These are phyloP conservation scores for Meyerozyma elateridarum DNA, from an alignment of 1,139 yeast genomes.

Conservation along the genomic window DNA sequence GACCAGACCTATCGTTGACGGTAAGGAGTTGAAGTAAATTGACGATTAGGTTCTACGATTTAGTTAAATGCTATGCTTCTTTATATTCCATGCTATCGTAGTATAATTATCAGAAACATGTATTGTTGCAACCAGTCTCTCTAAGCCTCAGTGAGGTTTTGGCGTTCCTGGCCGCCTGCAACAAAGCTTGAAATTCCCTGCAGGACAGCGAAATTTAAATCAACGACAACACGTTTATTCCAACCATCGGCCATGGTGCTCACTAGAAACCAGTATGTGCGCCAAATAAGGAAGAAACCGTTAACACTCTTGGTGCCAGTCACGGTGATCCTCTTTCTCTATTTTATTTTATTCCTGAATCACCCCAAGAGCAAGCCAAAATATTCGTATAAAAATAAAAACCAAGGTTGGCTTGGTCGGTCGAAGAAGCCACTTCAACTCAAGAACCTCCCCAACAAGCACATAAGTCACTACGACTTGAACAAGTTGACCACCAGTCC, in stretches of 20 bases:
- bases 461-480: slow-evolving; percentile 79
- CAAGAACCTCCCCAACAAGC: slow-evolving; percentile 65
- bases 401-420: slow-evolving; percentile 45
- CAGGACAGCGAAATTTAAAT: too few species aligned
- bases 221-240: slow-evolving; percentile 2
- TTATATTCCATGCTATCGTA: not conserved
- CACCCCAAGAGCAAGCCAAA: slow-evolving; percentile 22
- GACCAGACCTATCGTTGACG: slow-evolving; percentile 59
- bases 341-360: slow-evolving; percentile 34
- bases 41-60: too few species aligned
- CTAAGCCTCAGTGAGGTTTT: too few species aligned
- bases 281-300: slow-evolving; percentile 61
- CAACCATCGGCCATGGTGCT: slow-evolving; percentile 4
- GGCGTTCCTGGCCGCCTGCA: too few species aligned
- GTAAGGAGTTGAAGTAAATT: slow-evolving; percentile 49
- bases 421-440: slow-evolving; percentile 48
- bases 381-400: slow-evolving; percentile 49
- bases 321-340: slow-evolving; percentile 35
- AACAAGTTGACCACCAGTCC: slow-evolving; percentile 69
- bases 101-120: too few species aligned
- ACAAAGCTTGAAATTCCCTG: too few species aligned
- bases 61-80: not conserved
- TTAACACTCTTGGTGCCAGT: slow-evolving; percentile 43
- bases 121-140: too few species aligned
- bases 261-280: slow-evolving; percentile 31